A percentile compares a stretch with the other conserved stretches of the same genome.
Evolutionary conservation across 352 stramenopile genomes (phyloP).

Genomic region (Phytopythium litorale): DNA sequence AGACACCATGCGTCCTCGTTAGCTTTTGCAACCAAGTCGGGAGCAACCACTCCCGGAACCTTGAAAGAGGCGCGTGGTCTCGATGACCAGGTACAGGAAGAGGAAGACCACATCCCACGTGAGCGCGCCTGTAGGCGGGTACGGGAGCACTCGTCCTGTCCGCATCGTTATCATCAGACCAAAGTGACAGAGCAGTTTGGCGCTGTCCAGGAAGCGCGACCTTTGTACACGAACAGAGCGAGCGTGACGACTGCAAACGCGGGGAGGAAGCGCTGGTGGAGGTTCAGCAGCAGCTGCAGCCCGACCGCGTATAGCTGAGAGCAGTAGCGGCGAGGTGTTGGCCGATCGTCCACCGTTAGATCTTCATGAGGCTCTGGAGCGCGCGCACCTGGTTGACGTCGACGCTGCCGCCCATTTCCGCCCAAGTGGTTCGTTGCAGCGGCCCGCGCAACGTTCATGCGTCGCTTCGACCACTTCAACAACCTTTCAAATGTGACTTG

Average conservation of each 20-base stretch:
- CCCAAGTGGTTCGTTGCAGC: too few species aligned
- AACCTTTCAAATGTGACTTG: not conserved
- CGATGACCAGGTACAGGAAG: conserved; percentile 51
- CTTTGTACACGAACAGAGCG: conserved; percentile 74
- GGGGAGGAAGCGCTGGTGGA: conserved; percentile 66
- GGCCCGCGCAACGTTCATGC: not conserved
- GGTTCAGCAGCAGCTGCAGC: conserved; percentile 67
- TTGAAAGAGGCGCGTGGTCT: conserved; percentile 66
- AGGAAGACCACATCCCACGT: conserved; percentile 63
- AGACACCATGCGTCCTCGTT: too few species aligned
- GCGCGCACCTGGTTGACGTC: not conserved
- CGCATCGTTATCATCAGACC: not conserved
- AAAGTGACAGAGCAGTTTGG: not conserved
- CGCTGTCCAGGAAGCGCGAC: conserved; percentile 9
- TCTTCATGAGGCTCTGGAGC: not conserved
- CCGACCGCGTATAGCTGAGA: conserved; percentile 37
- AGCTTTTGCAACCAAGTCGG: too few species aligned
- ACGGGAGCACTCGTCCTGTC: conserved; percentile 43
- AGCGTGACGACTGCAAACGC: conserved; percentile 47
- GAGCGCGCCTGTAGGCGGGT: conserved; percentile 42
- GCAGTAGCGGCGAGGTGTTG: not conserved
- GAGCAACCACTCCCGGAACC: conserved; percentile 4
- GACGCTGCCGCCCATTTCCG: not conserved
- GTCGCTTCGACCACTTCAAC: not conserved
- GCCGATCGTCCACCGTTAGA: not conserved